Base-by-base conservation (phyloP, 2,329 filamentous ascomycete species). In the Dactylonectria macrodidyma region DNA sequence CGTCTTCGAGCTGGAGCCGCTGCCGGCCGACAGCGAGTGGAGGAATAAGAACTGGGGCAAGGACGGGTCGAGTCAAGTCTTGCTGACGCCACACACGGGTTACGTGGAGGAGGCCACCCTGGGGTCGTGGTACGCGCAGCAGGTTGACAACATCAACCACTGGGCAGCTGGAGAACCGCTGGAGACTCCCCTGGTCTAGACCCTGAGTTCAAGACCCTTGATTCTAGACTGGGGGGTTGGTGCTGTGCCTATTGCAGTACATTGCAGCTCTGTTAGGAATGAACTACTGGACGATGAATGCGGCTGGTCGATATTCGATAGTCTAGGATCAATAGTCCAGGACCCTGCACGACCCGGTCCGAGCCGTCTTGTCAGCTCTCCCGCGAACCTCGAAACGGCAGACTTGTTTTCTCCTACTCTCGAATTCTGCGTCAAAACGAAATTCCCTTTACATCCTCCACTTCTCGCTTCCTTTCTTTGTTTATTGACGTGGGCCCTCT, bases 71-170 rank as follows among this genome's bases (percentile, higher is more conserved):
- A 89, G 87, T 56, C 84, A 87, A 65, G 86, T 93, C 2, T 72
- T 94, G 16, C 76, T 93, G 69, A 91, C 90, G 57, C 92, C 92
- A 50, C 92, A 95, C 78, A 93, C 92, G 87, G 92, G 92, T 0
- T 94, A 93, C 77, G 90, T 91, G 0, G 90, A 92, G 69, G 88
- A 89, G 66, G 89, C 87, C n/a, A 86, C 88, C 41, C 83, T 93
- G 76, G 83, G 86, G 56, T 81, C 82, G 7, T 93, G 91, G 91
- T 93, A 93, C 79, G 85, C 88, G 67, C 89, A 92, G 79, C 88
- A 89, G 63, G 90, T 86, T 1, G 87, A 88, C 75, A 92, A 91
- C 75, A 71, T 93, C 30, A 83, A 87, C 78, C 81, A 84, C 51
- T 92, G 89, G 84, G 71, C 62, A 30, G 68, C 69, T 56, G 69